phyloP scores from a whole-genome alignment of 83 land plant species.

The Picea abies region DNA sequence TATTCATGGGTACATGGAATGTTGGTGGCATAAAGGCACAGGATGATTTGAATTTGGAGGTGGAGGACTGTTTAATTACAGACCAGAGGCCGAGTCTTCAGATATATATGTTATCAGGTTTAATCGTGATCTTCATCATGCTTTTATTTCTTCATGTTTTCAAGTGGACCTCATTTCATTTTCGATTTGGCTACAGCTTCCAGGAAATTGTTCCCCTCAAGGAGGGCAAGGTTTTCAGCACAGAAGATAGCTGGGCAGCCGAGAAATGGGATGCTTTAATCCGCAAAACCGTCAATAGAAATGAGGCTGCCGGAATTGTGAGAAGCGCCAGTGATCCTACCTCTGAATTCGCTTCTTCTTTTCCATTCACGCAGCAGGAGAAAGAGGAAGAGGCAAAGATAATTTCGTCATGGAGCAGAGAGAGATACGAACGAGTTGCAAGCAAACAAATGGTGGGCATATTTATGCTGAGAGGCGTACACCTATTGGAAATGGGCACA shows the following conservation, averaged over 20 bases:
- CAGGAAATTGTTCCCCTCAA: slow-evolving; percentile 77
- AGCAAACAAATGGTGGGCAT: slow-evolving; percentile 94
- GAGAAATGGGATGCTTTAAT: slow-evolving; percentile 63
- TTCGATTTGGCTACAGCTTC: slow-evolving; percentile 36
- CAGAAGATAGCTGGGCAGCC: slow-evolving; percentile 54
- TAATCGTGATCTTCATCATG: background rate
- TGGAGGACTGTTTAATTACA: slow-evolving; percentile 52
- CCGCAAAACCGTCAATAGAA: slow-evolving; percentile 50
- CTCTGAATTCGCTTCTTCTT: background rate
- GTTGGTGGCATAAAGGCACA: slow-evolving; percentile 72
- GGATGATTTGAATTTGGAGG: slow-evolving; percentile 52
- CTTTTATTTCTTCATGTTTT: no score
- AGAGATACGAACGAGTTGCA: slow-evolving; percentile 32
- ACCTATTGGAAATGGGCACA: no score
- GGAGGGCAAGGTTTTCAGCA: slow-evolving; percentile 55
- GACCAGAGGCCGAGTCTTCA: slow-evolving; percentile 14
- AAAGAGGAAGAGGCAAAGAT: slow-evolving; percentile 20
- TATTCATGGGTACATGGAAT: slow-evolving; percentile 79
- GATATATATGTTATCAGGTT: slow-evolving; percentile 87
- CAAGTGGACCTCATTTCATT: no score
- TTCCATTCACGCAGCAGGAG: slow-evolving; percentile 1
- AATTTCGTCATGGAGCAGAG: slow-evolving; percentile 17
- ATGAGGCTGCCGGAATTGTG: slow-evolving; percentile 19
- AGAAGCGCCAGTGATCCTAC: slow-evolving; percentile 26
- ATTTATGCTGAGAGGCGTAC: no score